A percentile compares a stretch with the other conserved stretches of the same genome.
phyloP scores from a whole-genome alignment of 805 yeast genomes.

The Ogataea naganishii region DNA sequence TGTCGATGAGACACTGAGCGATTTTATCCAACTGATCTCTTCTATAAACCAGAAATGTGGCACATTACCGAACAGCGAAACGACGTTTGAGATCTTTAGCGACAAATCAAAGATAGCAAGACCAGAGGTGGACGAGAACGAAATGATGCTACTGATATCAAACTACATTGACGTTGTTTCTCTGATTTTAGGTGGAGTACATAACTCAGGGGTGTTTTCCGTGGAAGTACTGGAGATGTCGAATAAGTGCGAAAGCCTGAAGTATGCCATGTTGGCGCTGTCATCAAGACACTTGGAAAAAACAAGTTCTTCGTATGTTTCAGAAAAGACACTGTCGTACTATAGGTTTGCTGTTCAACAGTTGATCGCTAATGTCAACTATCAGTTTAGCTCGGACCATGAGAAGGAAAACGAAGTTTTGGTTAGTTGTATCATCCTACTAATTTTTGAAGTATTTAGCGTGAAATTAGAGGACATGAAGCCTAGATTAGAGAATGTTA shows the following conservation, averaged over 20 bases:
- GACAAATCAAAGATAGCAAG: conserved; percentile 15
- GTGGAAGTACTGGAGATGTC: conserved; percentile 28
- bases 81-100: conserved; percentile 17
- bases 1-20: conserved; percentile 26
- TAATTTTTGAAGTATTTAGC: conserved; percentile 34
- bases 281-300: conserved; percentile 20
- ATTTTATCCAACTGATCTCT: conserved; percentile 30
- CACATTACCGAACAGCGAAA: conserved; percentile 16
- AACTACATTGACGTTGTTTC: conserved; percentile 30
- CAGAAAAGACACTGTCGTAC: conserved; percentile 19
- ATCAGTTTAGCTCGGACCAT: conserved; percentile 19
- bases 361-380: conserved; percentile 26
- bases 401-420: conserved; percentile 26
- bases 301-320: conserved; percentile 9
- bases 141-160: conserved; percentile 22
- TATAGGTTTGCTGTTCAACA: conserved; percentile 21
- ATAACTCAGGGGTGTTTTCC: conserved; percentile 25
- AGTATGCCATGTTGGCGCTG: conserved; percentile 19
- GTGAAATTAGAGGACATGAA: conserved; percentile 30
- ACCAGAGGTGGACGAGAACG: conserved; percentile 22
- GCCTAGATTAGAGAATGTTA: conserved; percentile 30
- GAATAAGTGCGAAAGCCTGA: conserved; percentile 21
- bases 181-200: conserved; percentile 14
- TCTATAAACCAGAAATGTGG: conserved; percentile 9
- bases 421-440: conserved; percentile 30